Evolutionary conservation across 1,284 basidiomycete species (phyloP).

Genomic region (Rhodofomes roseus): DNA sequence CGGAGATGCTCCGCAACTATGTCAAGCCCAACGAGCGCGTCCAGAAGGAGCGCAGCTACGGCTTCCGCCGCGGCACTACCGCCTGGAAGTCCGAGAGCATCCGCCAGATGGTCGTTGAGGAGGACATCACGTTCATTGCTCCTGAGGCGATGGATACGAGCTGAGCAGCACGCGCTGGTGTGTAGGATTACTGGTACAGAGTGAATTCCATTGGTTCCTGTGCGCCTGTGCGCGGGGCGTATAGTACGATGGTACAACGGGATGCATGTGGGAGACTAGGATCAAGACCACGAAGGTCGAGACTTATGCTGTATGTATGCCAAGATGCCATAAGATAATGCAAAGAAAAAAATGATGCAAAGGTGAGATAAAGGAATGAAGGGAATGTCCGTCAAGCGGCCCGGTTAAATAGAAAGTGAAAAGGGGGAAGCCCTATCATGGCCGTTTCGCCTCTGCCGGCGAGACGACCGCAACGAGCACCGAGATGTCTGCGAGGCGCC

Average conservation of each 20-base stretch:
- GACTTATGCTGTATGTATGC: neutral
- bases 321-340: neutral
- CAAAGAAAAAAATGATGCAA: neutral
- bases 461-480: slow-evolving; percentile 38
- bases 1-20: slow-evolving; percentile 89
- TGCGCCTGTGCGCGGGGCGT: neutral
- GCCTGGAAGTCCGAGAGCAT: slow-evolving; percentile 83
- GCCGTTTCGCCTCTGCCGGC: slow-evolving; percentile 13
- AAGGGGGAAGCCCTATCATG: neutral
- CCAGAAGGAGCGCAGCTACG: slow-evolving; percentile 81
- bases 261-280: neutral
- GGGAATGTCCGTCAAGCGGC: no score
- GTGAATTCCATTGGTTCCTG: neutral
- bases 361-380: neutral
- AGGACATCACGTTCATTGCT: slow-evolving; percentile 50
- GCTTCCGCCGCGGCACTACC: slow-evolving; percentile 84
- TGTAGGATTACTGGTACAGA: neutral
- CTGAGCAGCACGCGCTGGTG: slow-evolving; percentile 8
- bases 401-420: neutral
- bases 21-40: slow-evolving; percentile 89
- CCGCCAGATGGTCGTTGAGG: slow-evolving; percentile 66
- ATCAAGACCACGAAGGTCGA: neutral
- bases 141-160: slow-evolving; percentile 71
- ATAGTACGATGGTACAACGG: neutral
- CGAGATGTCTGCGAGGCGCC: slow-evolving; percentile 53